These are phyloP conservation scores for Acer negundo DNA, from an alignment of 345 rosid genomes.

Conservation along the genomic window DNA sequence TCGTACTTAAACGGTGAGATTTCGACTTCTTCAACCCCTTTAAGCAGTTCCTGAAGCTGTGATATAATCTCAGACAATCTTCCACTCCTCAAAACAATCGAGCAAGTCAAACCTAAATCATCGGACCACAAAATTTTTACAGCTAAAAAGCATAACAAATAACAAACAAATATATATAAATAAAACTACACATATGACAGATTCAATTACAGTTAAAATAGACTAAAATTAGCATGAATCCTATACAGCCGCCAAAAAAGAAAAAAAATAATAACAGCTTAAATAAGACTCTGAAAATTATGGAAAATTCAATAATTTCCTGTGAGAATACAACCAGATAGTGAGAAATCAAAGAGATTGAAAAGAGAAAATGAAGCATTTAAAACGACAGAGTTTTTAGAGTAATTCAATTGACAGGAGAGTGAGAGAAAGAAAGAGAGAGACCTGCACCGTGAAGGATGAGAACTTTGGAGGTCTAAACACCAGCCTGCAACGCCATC, in stretches of 20 bases:
- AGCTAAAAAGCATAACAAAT: no score
- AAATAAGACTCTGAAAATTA: not conserved
- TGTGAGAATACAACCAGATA: not conserved
- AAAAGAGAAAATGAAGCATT: not conserved
- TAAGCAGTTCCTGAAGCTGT: constrained; percentile 80
- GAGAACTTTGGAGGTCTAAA: constrained; percentile 77
- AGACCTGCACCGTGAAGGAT: constrained; percentile 85
- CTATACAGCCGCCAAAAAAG: no score
- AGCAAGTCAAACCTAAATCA: constrained; percentile 68
- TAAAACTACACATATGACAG: not conserved
- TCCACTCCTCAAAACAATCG: constrained; percentile 63
- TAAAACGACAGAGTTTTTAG: not conserved
- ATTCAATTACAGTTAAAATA: not conserved
- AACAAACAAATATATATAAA: no score
- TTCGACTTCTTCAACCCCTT: constrained; percentile 59
- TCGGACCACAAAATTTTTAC: no score
- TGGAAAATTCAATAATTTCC: not conserved
- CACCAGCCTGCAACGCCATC: constrained; percentile 91
- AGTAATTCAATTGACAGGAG: not conserved
- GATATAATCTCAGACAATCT: constrained; percentile 68
- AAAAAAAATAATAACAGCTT: not conserved
- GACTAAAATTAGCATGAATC: not conserved
- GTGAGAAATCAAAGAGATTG: not conserved
- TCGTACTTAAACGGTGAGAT: constrained; percentile 61
- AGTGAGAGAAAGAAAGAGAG: not conserved